Base-by-base conservation (phyloP, 345 rosid genomes). In the Eucalyptus curtisii region DNA sequence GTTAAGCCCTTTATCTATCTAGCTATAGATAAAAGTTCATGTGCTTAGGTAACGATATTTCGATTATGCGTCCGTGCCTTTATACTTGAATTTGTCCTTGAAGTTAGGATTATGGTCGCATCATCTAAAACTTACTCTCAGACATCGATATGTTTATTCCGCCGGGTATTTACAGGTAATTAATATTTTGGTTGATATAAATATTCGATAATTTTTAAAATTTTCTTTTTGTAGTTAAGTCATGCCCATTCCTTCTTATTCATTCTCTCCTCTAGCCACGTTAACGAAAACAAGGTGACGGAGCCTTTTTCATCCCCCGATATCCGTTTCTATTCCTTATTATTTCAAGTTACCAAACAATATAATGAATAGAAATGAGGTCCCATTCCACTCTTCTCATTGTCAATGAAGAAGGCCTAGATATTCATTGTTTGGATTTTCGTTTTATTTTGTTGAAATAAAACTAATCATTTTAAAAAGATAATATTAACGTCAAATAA, bases 151-250 rank as follows among this genome's bases (percentile, higher is more conserved):
- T 3, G 81, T 37, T 33, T 33, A 19, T 68, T 68, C 24, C 4
- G 1, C 11, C 7, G 4, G 1, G 7, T 33, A 68, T 0, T 8
- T 33, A 19, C 7, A 3, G 37, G 40, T 33, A 33, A 71, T 33
- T 71, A 33, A 71, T 71, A 68, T 68, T 68, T 64, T 19, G 25
- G 25, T 68, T 37, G 44, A 33, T 25, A 33, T 19, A 19, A 33
- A 71, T 37, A 71, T 71, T 71, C 7, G 13, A 33, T 45, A 71
- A 68, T 68, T 68, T 33, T 16, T 71, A 0, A 7, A 37, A 71
- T 71, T 33, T 71, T 44, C 81, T 19, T 33, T 71, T 16, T 37
- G 45, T 71, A 71, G 81, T 71, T 19, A 33, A 37, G 45, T 71
- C 81, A 19, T 71, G 81, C 44, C 45, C 44, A 37, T 71, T 71